Percentiles rank a stretch among this genome's conserved stretches.
Conservation (phyloP, 2,329 filamentous ascomycete species). For the Onygenales sp. region DNA sequence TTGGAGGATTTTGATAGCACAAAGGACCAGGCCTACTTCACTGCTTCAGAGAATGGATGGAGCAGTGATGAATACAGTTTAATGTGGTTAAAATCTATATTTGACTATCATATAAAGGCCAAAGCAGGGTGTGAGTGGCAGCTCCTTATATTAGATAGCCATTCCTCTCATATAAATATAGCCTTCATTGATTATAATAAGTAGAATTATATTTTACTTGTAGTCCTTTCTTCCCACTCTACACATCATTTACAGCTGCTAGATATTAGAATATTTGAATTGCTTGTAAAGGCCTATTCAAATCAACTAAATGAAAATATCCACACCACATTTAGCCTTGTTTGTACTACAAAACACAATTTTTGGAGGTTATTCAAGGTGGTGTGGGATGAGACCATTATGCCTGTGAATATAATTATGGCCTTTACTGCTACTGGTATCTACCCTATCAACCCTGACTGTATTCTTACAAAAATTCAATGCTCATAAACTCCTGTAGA, state of each 20-base stretch:
- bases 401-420: not conserved
- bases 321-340: not conserved
- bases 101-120: too few species aligned
- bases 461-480: not conserved
- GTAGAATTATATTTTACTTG: not conserved
- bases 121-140: too few species aligned
- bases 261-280: slow-evolving; percentile 5
- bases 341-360: not conserved
- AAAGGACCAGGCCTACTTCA: too few species aligned
- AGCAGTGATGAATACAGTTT: too few species aligned
- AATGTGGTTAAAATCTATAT: too few species aligned
- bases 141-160: too few species aligned
- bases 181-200: too few species aligned
- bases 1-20: too few species aligned
- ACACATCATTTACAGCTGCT: slow-evolving; percentile 3
- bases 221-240: slow-evolving; percentile 3
- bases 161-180: too few species aligned
- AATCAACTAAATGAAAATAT: not conserved
- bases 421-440: slow-evolving; percentile 1
- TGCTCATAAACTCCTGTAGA: not conserved
- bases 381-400: not conserved
- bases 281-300: not conserved
- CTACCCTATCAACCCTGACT: not conserved
- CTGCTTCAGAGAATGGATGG: too few species aligned
- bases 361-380: slow-evolving; percentile 2